Percentiles rank a stretch among this genome's conserved stretches.
These are phyloP conservation scores for Penicillium olsonii DNA, from an alignment of 2,329 filamentous ascomycete genomes.

Conservation along the genomic window DNA sequence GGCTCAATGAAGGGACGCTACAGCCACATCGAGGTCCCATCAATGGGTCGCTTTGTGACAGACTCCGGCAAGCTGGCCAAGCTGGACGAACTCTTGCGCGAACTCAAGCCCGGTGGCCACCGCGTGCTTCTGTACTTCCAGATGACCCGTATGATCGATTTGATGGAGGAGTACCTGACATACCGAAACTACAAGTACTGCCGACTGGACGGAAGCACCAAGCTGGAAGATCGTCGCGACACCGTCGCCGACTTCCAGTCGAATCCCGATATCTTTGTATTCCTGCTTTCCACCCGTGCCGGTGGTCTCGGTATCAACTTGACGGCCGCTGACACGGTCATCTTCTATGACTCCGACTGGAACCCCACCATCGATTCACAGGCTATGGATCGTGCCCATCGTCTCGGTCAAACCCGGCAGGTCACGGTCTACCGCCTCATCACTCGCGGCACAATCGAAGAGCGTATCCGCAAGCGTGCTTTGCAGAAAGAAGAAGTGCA, in stretches of 20 bases:
- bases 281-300: slow-evolving; percentile 91
- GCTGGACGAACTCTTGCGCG: slow-evolving; percentile 80
- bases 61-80: slow-evolving; percentile 95
- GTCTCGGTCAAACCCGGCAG: slow-evolving; percentile 91
- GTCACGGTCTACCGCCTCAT: slow-evolving; percentile 98
- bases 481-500: slow-evolving; percentile 99
- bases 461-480: slow-evolving; percentile 94
- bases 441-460: slow-evolving; percentile 93
- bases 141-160: slow-evolving; percentile 99
- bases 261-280: slow-evolving; percentile 92
- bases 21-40: slow-evolving; percentile 88
- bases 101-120: slow-evolving; percentile 89
- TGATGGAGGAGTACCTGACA: slow-evolving; percentile 98
- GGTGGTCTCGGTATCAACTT: slow-evolving; percentile 98
- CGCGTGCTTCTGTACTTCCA: slow-evolving; percentile 98
- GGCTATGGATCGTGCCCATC: slow-evolving; percentile 98
- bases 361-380: slow-evolving; percentile 98
- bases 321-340: slow-evolving; percentile 94
- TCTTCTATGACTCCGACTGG: slow-evolving; percentile 99
- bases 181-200: slow-evolving; percentile 99
- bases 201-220: slow-evolving; percentile 92
- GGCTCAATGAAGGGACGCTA: slow-evolving; percentile 80
- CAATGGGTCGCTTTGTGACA: slow-evolving; percentile 96
- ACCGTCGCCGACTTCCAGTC: slow-evolving; percentile 97
- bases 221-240: slow-evolving; percentile 93